Percentiles rank a stretch among this genome's conserved stretches.
These are phyloP conservation scores for Fusarium anthophilum DNA, from an alignment of 2,329 filamentous ascomycete species.

Conservation along the genomic window DNA sequence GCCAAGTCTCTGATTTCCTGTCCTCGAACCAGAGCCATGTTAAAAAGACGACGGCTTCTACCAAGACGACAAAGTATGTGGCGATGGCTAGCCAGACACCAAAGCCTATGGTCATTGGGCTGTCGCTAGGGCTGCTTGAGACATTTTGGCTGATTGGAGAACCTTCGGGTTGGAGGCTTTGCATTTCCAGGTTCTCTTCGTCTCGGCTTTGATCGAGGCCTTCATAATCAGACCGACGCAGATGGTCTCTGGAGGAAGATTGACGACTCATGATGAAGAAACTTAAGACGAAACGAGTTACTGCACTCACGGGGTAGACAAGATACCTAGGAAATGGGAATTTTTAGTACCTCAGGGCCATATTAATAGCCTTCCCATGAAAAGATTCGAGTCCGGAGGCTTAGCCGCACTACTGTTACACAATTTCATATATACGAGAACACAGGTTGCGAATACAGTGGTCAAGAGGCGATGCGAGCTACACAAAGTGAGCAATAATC, in stretches of 20 bases:
- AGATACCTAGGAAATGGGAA: fast-evolving
- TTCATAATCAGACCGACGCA: fast-evolving
- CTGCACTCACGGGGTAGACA: neutral
- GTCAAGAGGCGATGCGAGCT: neutral
- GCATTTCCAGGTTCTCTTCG: neutral
- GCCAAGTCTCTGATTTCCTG: too few species aligned
- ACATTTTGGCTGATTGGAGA: neutral
- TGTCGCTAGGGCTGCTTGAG: too few species aligned
- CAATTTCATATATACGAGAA: neutral
- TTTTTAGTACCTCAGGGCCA: fast-evolving
- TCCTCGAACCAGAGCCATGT: neutral
- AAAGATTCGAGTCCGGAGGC: fast-evolving
- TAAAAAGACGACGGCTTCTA: neutral
- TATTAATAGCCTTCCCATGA: fast-evolving
- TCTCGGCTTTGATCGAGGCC: neutral
- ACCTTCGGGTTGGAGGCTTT: neutral
- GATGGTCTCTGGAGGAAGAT: too few species aligned
- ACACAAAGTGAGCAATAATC: neutral
- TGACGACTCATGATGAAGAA: neutral
- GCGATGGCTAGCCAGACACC: too few species aligned
- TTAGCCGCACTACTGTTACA: neutral
- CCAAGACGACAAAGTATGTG: too few species aligned
- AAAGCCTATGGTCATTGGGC: too few species aligned
- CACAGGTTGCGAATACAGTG: neutral
- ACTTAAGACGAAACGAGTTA: neutral